phyloP scores from a whole-genome alignment of 2,329 filamentous ascomycete genomes.

The Alternaria sp. region DNA sequence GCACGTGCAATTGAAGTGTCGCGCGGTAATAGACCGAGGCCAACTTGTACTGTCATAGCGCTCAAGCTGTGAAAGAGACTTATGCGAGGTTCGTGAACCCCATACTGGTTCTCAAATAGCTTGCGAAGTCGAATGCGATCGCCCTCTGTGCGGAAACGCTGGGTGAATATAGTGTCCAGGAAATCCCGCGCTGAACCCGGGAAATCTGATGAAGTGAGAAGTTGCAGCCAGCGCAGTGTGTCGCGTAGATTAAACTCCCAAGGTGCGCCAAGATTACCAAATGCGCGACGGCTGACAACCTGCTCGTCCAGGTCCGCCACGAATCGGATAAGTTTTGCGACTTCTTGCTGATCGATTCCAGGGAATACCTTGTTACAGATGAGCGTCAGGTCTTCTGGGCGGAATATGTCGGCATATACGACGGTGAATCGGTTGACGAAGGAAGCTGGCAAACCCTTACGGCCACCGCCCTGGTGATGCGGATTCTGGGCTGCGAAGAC shows the following conservation, averaged over 20 bases:
- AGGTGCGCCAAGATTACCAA: constrained; percentile 70
- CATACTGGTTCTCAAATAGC: constrained; percentile 72
- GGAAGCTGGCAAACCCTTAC: constrained; percentile 91
- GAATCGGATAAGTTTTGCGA: constrained; percentile 75
- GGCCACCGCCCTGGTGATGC: constrained; percentile 93
- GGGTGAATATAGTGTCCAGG: constrained; percentile 80
- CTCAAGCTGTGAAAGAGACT: constrained; percentile 74
- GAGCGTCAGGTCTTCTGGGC: constrained; percentile 75
- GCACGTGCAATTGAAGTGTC: constrained; percentile 52
- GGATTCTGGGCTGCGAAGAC: constrained; percentile 98
- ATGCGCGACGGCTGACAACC: constrained; percentile 62
- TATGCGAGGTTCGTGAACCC: constrained; percentile 43
- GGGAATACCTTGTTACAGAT: constrained; percentile 85
- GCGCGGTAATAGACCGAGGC: constrained; percentile 73
- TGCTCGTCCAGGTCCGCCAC: constrained; percentile 79
- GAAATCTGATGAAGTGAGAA: constrained; percentile 66
- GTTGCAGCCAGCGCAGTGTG: constrained; percentile 82
- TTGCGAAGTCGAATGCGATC: constrained; percentile 71
- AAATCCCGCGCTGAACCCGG: constrained; percentile 72
- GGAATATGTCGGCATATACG: constrained; percentile 93
- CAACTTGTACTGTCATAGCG: constrained; percentile 73
- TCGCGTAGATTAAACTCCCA: constrained; percentile 98
- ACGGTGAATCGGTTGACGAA: constrained; percentile 99
- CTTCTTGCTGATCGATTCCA: constrained; percentile 62
- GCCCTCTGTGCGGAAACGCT: constrained; percentile 77